Evolutionary conservation across 2,329 filamentous ascomycete species (phyloP), one percentile per base, ranked within the genome.

Genomic region (Scedosporium apiospermum): DNA sequence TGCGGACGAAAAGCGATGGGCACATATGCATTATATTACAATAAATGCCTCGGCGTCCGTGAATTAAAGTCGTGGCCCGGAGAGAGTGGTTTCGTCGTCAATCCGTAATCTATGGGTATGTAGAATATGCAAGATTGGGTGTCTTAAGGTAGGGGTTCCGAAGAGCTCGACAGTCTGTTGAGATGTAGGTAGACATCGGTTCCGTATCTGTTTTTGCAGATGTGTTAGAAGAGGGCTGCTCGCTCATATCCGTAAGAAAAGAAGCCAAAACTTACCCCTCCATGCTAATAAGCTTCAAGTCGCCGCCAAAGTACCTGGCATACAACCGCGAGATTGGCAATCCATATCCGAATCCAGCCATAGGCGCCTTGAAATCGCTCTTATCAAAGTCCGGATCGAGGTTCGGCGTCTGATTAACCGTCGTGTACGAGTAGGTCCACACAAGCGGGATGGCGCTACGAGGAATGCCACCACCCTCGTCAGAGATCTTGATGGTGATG

Each of bases 391-490:
- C 93, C 0, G 95, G 95, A 72, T 99, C 95, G 65, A 99, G 79
- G 71, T 88, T 96, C 14, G 95, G 95, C 23, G 95, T 98, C 69
- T 93, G 87, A 74, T 98, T 95, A 66, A 99, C 95, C 2, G 95
- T 99, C 42, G 95, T 99, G 75, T 99, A 99, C 95, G 98, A 99
- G 75, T 99, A 99, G 12, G 95, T 99, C 95, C 95, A 99, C n/a
- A 98, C 95, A 14, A 99, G 82, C 4, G 95, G 95, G 66, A 99
- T 98, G 61, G 91, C 86, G 69, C 90, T 96, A 70, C 95, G 82
- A 0, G 95, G 92, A 61, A 99, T 98, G 65, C 95, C 95, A 66
- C 95, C 95, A 64, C 95, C 95, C 77, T 99, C 95, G 73, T 99
- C 95, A 4, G 89, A 91, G 69, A 99, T 89, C 78, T 99, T 99